Base-by-base conservation (phyloP, 305 asterid species). In the Ilex paraguariensis region DNA sequence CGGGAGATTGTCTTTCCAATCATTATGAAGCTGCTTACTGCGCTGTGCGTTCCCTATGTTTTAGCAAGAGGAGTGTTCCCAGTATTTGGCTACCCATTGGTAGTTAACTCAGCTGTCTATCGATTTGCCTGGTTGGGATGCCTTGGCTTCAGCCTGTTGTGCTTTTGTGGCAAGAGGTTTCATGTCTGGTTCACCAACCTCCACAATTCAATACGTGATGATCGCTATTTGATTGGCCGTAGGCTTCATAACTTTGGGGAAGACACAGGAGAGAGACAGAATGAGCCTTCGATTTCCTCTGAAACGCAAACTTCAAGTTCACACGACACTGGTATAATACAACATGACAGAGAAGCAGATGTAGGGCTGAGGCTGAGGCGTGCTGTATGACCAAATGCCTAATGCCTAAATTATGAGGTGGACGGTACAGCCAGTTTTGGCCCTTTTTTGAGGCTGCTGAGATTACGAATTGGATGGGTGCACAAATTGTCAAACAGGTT, bases 121-220 rank as follows among this genome's bases (percentile, higher is more conserved):
- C 80, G 99, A 8, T 93, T 79, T 52, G 95, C 99, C 56, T 93
- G 99, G 99, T 31, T 93, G 77, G 99, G 96, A 31, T 90, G 99
- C 63, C 92, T 93, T 14, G 65, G 87, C 46, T 75, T 87, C 62
- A 90, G 95, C 63, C 74, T 84, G 54, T 51, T 93, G 33, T 87
- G 70, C 68, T 90, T 83, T 76, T 93, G 96, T 36, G 95, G 81
- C 60, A 90, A 90, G 79, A 87, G 99, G 36, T 93, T 93, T 78
- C 99, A 90, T 31, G 83, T 90, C 28, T 90, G 97, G 99, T 90
- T 93, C 82, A 87, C 91, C 57, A 90, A 86, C 70, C 88, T 93
- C 59, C 99, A 90, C 77, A 93, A 93, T 68, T 86, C 99, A 2
- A 90, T 92, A 62, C 89, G 96, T 2, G 98, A 92, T 59, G 98